phyloP scores from a whole-genome alignment of 1,139 yeast species.

The Arxiozyma slooffiae region DNA sequence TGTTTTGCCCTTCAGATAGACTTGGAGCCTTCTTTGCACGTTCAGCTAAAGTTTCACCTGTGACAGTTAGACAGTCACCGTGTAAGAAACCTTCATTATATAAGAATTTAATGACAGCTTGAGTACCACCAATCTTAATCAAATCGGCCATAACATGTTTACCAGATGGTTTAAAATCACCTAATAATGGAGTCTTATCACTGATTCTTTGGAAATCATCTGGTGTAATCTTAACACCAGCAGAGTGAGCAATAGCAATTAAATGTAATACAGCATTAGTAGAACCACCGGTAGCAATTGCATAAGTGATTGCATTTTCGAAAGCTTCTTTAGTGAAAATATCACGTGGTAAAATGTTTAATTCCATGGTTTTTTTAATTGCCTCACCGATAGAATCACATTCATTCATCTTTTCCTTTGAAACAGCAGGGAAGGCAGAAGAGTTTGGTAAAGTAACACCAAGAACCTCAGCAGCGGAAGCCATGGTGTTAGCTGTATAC shows the following conservation, averaged over 20 bases:
- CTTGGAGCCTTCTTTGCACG: conserved; percentile 51
- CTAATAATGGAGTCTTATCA: conserved; percentile 82
- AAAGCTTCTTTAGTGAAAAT: conserved; percentile 87
- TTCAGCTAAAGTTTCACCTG: conserved; percentile 89
- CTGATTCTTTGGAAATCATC: conserved; percentile 95
- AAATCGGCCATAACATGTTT: conserved; percentile 96
- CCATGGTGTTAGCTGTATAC: conserved; percentile 99
- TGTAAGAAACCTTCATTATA: conserved; percentile 75
- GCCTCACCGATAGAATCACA: conserved; percentile 79
- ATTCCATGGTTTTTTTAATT: conserved; percentile 62
- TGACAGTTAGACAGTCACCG: conserved; percentile 75
- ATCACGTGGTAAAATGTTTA: conserved; percentile 78
- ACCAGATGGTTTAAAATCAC: conserved; percentile 96
- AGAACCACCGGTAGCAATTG: conserved; percentile 95
- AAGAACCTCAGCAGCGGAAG: conserved; percentile 92
- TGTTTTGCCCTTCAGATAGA: conserved; percentile 69
- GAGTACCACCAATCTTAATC: conserved; percentile 85
- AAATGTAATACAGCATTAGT: conserved; percentile 93
- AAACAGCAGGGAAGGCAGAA: conserved; percentile 82
- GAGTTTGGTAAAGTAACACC: conserved; percentile 94
- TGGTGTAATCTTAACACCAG: conserved; percentile 74
- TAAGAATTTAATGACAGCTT: conserved; percentile 86
- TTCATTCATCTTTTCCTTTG: conserved; percentile 68
- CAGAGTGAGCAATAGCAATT: conserved; percentile 88
- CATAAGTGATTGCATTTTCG: conserved; percentile 89